Base-by-base conservation (phyloP, 345 rosid genomes). In the Populus simonii region DNA sequence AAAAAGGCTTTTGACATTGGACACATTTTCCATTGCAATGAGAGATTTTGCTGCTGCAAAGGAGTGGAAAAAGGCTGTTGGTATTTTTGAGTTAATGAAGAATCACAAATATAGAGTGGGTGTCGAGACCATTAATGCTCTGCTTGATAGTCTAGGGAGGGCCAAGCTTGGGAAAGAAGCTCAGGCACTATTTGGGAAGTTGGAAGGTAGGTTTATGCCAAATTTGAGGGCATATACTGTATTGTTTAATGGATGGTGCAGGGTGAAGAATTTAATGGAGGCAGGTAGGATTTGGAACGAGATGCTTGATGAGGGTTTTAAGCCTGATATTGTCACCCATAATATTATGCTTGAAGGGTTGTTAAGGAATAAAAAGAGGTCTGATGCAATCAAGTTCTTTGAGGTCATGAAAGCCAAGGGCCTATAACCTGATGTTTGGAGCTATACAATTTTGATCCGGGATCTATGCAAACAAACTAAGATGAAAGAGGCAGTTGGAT, bases 51-150 rank as follows among this genome's bases (percentile, higher is more conserved):
- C 95, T 38, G 93, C 93, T 62, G 89, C 97, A 0, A 93, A 91
- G 80, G 98, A 96, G 92, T 89, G 96, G 87, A 90, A 91, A 85
- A 96, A 93, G 81, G 93, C 95, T 25, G 89, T 93, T 73, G 94
- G 91, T 45, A 80, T 96, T 59, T 91, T 96, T 73, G 93, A 96
- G 86, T 72, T 96, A 86, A 93, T 96, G 97, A 96, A 92, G 86
- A 92, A 89, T 87, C 79, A 92, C 61, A 91, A 88, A 71, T 91
- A 85, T 76, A 81, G 84, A 53, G 91, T 83, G 1, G 96, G 91
- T n/a, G 93, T 83, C 0, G 94, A 88, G 23, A 90, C 90, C 38
- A 85, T 93, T 75, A 93, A 92, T 79, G 87, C 83, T 65, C 87
- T 96, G 86, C 89, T 95, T 12, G 98, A 92, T 68, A 80, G 89